Conservation (phyloP, 495 filamentous ascomycete species). For the Penicillium nucicola region DNA sequence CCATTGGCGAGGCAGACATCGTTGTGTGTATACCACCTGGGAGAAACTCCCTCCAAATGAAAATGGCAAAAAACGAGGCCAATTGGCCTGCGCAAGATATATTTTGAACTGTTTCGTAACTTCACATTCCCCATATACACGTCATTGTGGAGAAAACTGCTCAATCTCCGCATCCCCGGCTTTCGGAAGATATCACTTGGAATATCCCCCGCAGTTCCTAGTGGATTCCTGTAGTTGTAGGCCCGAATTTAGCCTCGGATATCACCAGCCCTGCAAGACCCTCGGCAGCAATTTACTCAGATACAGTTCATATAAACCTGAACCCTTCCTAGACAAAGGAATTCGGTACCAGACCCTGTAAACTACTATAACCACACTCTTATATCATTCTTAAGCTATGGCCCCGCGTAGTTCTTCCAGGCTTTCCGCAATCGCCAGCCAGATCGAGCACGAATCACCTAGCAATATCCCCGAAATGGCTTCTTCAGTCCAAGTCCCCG, state of each 20-base stretch:
- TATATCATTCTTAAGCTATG: conserved; percentile 3
- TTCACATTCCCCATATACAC: not conserved
- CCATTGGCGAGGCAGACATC: not conserved
- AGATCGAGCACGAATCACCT: not conserved
- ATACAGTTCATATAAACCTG: not conserved
- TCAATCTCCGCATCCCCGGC: not conserved
- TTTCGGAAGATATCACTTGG: too few species aligned
- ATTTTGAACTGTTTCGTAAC: not conserved
- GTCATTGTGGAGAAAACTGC: conserved; percentile 1
- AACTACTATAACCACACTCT: too few species aligned
- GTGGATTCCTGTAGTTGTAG: not conserved
- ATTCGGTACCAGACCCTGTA: not conserved
- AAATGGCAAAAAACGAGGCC: conserved; percentile 25
- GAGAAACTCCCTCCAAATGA: conserved; percentile 12
- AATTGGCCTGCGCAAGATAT: conserved; percentile 14
- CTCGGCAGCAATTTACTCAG: not conserved
- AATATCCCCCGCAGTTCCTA: not conserved
- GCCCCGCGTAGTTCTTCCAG: conserved; percentile 1
- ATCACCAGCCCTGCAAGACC: not conserved
- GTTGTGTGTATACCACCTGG: conserved; percentile 16
- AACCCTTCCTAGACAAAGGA: not conserved
- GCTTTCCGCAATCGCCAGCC: conserved; percentile 9
- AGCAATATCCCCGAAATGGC: conserved; percentile 1
- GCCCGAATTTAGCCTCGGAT: too few species aligned
- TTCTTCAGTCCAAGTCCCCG: conserved; percentile 17